A percentile compares a stretch with the other conserved stretches of the same genome.
These are phyloP conservation scores for Manihot esculenta DNA, from an alignment of 441 rosid species.

Conservation along the genomic window DNA sequence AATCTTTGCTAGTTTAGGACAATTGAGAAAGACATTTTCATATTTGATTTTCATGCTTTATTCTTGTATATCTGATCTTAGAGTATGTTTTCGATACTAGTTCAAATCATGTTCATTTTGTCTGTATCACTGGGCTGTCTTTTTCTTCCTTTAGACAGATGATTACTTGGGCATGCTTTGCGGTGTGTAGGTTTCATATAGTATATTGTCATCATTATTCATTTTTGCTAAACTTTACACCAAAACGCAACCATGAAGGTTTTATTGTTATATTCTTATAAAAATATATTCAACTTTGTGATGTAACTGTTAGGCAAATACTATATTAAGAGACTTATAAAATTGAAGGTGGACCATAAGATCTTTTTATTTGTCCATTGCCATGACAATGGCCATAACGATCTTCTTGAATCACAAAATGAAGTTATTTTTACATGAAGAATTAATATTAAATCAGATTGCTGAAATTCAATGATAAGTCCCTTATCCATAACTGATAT, in stretches of 20 bases:
- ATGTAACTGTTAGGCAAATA: neutral
- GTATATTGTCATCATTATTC: neutral
- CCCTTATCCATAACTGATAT: neutral
- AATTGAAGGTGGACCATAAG: neutral
- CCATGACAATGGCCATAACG: neutral
- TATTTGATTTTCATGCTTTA: neutral
- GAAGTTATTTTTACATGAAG: no score
- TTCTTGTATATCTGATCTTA: neutral
- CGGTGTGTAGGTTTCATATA: neutral
- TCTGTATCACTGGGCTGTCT: neutral
- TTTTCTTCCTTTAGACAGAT: neutral
- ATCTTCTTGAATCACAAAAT: neutral
- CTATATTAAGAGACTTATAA: neutral
- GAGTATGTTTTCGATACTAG: neutral
- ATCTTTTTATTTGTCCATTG: neutral
- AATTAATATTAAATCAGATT: no score
- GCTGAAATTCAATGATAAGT: neutral
- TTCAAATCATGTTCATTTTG: neutral
- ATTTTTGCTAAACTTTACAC: neutral
- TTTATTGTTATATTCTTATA: neutral
- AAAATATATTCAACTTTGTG: neutral
- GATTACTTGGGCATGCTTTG: neutral
- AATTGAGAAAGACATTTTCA: neutral
- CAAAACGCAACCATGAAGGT: no score
- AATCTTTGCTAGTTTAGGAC: neutral